These are phyloP conservation scores for Amanita rubescens DNA, from an alignment of 768 basidiomycete species.

Conservation along the genomic window DNA sequence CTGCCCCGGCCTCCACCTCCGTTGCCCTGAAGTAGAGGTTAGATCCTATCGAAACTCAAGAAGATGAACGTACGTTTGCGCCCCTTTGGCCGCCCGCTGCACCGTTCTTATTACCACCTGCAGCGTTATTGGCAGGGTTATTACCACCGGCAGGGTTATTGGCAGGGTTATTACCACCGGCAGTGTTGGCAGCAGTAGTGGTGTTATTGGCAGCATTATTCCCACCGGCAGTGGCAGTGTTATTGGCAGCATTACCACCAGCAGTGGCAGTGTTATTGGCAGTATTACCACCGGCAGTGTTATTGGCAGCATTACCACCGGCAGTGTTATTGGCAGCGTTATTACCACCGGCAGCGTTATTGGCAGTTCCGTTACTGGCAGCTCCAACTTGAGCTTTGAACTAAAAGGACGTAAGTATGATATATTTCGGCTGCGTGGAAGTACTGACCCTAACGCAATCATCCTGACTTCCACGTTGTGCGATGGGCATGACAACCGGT, in stretches of 20 bases:
- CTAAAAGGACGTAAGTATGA: conserved; percentile 14
- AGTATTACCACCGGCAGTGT: too few relatives aligned
- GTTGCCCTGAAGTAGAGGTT: too few relatives aligned
- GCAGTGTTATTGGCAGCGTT: background rate
- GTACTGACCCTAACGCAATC: conserved; percentile 51
- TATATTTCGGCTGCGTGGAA: background rate
- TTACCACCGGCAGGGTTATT: conserved; percentile 18
- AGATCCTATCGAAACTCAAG: too few relatives aligned
- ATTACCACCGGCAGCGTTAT: conserved; percentile 15
- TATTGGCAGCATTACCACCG: too few relatives aligned
- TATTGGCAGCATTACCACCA: conserved; percentile 3
- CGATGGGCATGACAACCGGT: conserved; percentile 49
- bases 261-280: conserved; percentile 1
- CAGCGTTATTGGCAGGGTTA: background rate
- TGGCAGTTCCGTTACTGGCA: conserved; percentile 9
- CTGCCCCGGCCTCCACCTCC: background rate
- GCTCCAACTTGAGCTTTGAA: conserved; percentile 25
- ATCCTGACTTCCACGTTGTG: conserved; percentile 54
- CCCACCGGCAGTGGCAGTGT: conserved; percentile 2
- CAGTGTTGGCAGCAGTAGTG: too few relatives aligned
- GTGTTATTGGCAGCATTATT: too few relatives aligned
- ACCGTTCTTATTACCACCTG: too few relatives aligned
- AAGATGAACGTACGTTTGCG: too few relatives aligned
- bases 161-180: too few relatives aligned
- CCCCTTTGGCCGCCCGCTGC: too few relatives aligned